phyloP scores from a whole-genome alignment of 1,284 basidiomycete species.

The Fomitopsis schrenkii region DNA sequence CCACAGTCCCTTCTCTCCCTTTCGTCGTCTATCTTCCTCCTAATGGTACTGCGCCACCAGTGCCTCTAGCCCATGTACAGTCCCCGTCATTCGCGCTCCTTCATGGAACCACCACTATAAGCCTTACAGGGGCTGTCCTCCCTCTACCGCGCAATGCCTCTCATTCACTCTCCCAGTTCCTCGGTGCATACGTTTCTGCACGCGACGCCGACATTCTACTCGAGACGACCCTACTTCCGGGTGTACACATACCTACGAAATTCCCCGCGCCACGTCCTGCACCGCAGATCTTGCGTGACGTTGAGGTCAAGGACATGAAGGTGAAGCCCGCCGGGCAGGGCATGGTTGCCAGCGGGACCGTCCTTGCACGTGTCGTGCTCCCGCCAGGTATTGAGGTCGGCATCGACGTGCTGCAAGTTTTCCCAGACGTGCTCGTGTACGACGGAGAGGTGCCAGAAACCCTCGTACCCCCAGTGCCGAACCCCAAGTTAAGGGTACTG shows the following conservation, averaged over 20 bases:
- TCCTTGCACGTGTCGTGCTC: conserved; percentile 59
- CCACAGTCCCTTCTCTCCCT: conserved; percentile 51
- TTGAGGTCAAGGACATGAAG: conserved; percentile 72
- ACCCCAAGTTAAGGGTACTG: neutral
- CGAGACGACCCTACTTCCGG: conserved; percentile 48
- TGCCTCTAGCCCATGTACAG: conserved; percentile 50
- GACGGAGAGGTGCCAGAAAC: conserved; percentile 58
- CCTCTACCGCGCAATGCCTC: conserved; percentile 45
- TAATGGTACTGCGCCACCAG: conserved; percentile 20
- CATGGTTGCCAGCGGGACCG: conserved; percentile 63
- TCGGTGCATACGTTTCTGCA: conserved; percentile 57
- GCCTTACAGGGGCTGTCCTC: conserved; percentile 54
- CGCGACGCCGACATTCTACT: conserved; percentile 53
- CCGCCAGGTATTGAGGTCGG: conserved; percentile 61
- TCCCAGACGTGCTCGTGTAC: conserved; percentile 72
- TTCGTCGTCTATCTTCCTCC: conserved; percentile 53
- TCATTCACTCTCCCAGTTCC: conserved; percentile 52
- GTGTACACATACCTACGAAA: conserved; percentile 39
- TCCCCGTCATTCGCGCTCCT: conserved; percentile 54
- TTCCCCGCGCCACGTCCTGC: conserved; percentile 63
- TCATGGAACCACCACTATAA: conserved; percentile 63
- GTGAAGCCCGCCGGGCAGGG: conserved; percentile 44
- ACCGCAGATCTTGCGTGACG: conserved; percentile 61
- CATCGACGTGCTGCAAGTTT: conserved; percentile 55
- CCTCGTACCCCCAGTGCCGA: conserved; percentile 8